These are phyloP conservation scores for Ottelia alismoides DNA, from an alignment of 106 monocot genomes.

Conservation along the genomic window DNA sequence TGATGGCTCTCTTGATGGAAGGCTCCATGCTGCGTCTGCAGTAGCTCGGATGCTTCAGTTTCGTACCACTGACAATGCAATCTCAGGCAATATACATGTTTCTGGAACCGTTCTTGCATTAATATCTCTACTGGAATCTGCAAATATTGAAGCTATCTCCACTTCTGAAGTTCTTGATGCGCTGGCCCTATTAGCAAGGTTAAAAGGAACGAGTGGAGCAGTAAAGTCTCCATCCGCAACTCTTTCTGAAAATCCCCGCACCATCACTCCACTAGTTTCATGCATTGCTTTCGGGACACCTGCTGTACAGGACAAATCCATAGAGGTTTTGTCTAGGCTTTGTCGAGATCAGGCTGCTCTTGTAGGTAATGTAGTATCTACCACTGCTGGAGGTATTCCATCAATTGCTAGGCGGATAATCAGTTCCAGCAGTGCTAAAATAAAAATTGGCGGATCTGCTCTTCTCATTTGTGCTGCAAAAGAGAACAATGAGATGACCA, in stretches of 20 bases:
- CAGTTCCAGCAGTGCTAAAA: constrained; percentile 33
- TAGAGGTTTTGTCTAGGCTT: constrained; percentile 75
- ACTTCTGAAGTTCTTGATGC: constrained; percentile 88
- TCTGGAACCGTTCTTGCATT: constrained; percentile 79
- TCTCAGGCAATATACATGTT: constrained; percentile 46
- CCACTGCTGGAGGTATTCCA: constrained; percentile 48
- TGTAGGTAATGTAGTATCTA: constrained; percentile 46
- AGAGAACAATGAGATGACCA: constrained; percentile 31
- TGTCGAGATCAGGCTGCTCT: constrained; percentile 48
- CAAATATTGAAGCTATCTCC: constrained; percentile 43
- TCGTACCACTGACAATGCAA: constrained; percentile 28
- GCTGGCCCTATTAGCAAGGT: constrained; percentile 49
- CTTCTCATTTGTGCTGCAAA: constrained; percentile 81
- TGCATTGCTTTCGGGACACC: constrained; percentile 57
- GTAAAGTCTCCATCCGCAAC: constrained; percentile 44
- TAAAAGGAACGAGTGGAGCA: constrained; percentile 25
- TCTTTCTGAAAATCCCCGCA: constrained; percentile 57
- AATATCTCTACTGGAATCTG: constrained; percentile 56
- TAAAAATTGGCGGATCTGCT: constrained; percentile 70
- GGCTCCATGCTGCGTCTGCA: constrained; percentile 84
- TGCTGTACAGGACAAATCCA: constrained; percentile 69
- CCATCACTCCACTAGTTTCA: constrained; percentile 58
- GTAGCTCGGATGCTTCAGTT: constrained; percentile 65
- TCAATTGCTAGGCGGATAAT: constrained; percentile 67
- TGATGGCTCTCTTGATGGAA: constrained; percentile 76